Base-by-base conservation (phyloP, 164 flowering plant species). In the Dillenia turbinata region DNA sequence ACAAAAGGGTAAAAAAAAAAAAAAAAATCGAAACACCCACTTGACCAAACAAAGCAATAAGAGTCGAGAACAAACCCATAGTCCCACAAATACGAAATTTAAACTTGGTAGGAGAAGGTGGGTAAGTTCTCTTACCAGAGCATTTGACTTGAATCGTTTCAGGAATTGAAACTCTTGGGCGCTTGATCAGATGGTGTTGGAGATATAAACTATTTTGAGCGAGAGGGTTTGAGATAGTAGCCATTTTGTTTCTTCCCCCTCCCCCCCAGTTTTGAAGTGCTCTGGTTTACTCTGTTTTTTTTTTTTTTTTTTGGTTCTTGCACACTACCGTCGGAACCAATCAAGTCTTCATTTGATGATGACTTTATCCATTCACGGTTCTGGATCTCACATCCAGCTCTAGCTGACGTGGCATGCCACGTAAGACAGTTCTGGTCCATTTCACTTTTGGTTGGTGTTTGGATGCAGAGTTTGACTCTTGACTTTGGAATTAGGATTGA, bases 91-190 rank as follows among this genome's bases (percentile, higher is more conserved):
- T 5, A 33, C 0, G 40, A 33, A 33, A 33, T 33, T 33, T 33
- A 33, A 33, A 33, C 40, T 33, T 33, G 40, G 40, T 33, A 4
- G 40, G 40, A 5, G 40, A 33, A 33, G 0, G 40, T 2, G 17
- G 24, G 12, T 22, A 43, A 40, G 8, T 8, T 14, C 52, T 47
- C 65, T 59, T 73, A 81, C 84, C 75, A 14, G 84, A 77, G 64
- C 78, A 78, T 26, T 56, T 59, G 66, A 84, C 56, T 60, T 66
- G 75, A 61, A 66, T 10, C 9, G 33, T 60, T 24, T 53, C 56
- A 44, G 69, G 66, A 12, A n/a, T 50, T 0, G 48, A 17, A 46
- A 62, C 33, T 40, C 50, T 52, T 12, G 22, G 69, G 47, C 50
- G 71, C 56, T 63, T 70, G 9, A 69, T 17, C 9, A 74, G 49